These are phyloP conservation scores for Curvularia spicifera DNA, from an alignment of 2,329 filamentous ascomycete genomes.

Conservation along the genomic window DNA sequence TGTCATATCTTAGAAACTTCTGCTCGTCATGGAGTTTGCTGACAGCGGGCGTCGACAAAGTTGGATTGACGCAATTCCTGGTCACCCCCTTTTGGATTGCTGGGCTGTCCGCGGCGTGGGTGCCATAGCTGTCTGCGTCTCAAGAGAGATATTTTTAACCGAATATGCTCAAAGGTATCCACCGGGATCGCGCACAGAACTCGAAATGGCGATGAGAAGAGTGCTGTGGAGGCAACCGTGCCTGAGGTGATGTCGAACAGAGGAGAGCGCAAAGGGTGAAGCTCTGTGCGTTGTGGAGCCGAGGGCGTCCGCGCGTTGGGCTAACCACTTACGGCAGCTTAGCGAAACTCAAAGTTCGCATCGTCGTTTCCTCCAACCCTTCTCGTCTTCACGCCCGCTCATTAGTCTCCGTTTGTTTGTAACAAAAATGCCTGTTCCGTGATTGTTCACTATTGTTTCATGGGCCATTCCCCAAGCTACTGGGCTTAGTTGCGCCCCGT, in stretches of 20 bases:
- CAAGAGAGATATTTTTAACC: not conserved
- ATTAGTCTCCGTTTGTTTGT: not conserved
- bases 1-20: not conserved
- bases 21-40: not conserved
- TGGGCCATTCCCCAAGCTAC: not conserved
- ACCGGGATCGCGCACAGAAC: not conserved
- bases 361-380: constrained; percentile 1
- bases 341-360: constrained; percentile 1
- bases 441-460: not conserved
- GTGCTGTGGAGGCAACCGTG: not conserved
- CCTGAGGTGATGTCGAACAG: not conserved
- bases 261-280: not conserved
- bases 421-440: not conserved
- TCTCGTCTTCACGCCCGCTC: not conserved
- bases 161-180: not conserved
- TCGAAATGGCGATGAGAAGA: not conserved
- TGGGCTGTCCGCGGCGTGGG: not conserved
- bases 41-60: not conserved
- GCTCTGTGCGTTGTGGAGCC: constrained; percentile 2
- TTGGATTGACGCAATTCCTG: not conserved
- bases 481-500: not conserved
- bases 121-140: not conserved
- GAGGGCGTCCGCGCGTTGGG: not conserved
- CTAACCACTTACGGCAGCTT: not conserved
- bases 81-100: not conserved